Base-by-base conservation (phyloP, 2,329 filamentous ascomycete species). In the Colletotrichum sp. region DNA sequence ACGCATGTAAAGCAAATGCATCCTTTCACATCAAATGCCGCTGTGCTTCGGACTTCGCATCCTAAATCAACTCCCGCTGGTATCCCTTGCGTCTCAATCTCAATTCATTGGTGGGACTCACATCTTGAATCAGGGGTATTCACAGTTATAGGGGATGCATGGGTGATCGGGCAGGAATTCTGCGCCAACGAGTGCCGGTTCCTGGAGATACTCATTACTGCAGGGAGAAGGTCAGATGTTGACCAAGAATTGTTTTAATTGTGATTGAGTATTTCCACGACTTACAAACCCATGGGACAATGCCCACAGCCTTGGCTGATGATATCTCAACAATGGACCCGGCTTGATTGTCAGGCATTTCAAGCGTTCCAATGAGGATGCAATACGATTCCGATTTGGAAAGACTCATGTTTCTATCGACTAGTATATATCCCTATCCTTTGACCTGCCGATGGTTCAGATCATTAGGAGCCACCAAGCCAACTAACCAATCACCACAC, bases 141-240 rank as follows among this genome's bases (percentile, higher is more conserved):
- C 9, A 30, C 18, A 62, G 26, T 30, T 21, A 3, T 16, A 2
- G 10, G 5, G 0, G 60, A 36, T n/a, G 26, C 60, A 34, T 34
- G 60, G 60, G 0, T 21, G 0, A 15, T 64, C 60, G 60, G 60
- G 32, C 10, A 39, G 9, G 32, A 64, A 64, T 39, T 64, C 60
- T 64, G 60, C 60, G 60, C 60, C 60, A 64, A 64, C 60, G 32
- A 26, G n/a, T 64, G 10, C 12, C 30, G n/a, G n/a, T 16, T 21
- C 21, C 32, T 36, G 18, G 18, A 26, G 13, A 24, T 15, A 2
- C 32, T 36, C 18, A 32, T 16, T 30, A 26, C 55, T 59, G 24
- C 15, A 64, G 21, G 21, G 18, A 36, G 60, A 36, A 64, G n/a
- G n/a, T 64, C 30, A 24, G 12, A 39, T 21, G 13, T 32, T 39